Conservation (phyloP, 169 alveolate species). For the Eimeria acervulina region DNA sequence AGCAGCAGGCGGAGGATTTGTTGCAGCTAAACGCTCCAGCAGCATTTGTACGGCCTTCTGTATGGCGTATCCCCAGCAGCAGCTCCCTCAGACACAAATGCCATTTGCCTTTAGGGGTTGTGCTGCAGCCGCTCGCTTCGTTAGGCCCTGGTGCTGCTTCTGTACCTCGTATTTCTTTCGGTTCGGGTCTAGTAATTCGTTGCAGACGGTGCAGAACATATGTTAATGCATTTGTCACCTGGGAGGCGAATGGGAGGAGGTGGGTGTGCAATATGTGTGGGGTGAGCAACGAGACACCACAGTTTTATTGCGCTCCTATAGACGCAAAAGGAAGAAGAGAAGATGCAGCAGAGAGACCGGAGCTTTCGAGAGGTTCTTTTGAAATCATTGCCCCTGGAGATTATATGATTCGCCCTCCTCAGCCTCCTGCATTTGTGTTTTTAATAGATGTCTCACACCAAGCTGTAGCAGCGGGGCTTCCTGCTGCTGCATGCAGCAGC, state of each 20-base stretch:
- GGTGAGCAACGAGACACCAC: slow-evolving; percentile 94
- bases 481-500: slow-evolving; percentile 41
- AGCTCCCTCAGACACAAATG: slow-evolving; percentile 71
- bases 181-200: slow-evolving; percentile 77
- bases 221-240: slow-evolving; percentile 97
- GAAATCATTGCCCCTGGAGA: slow-evolving; percentile 98
- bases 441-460: slow-evolving; percentile 84
- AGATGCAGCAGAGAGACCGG: slow-evolving; percentile 94
- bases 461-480: slow-evolving; percentile 84
- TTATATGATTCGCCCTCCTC: slow-evolving; percentile 98
- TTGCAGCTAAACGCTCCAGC: slow-evolving; percentile 79
- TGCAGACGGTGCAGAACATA: slow-evolving; percentile 89
- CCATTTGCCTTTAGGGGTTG: slow-evolving; percentile 83
- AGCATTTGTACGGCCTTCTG: slow-evolving; percentile 73
- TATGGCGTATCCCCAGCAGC: slow-evolving; percentile 67
- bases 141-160: slow-evolving; percentile 73
- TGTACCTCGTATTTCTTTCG: slow-evolving; percentile 79
- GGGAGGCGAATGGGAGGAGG: slow-evolving; percentile 96
- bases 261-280: slow-evolving; percentile 99
- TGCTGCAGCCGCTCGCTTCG: slow-evolving; percentile 85
- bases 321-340: slow-evolving; percentile 91
- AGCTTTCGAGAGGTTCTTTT: slow-evolving; percentile 95
- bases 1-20: slow-evolving; percentile 82
- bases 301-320: slow-evolving; percentile 70
- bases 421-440: slow-evolving; percentile 97